These are phyloP conservation scores for Dicorynia guianensis DNA, from an alignment of 306 rosid species.

Conservation along the genomic window DNA sequence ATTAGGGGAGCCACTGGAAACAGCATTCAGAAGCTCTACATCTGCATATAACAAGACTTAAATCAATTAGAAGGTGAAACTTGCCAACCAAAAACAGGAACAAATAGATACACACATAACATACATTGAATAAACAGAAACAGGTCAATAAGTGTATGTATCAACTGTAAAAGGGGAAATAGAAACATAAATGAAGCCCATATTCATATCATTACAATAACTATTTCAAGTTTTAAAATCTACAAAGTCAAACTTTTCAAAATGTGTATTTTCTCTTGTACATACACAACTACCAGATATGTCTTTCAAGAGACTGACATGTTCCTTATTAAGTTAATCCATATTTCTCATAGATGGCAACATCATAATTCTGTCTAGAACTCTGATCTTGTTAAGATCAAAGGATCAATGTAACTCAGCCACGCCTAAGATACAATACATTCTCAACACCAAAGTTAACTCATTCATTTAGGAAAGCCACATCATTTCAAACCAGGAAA, in stretches of 20 bases:
- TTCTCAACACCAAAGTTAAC: constrained; percentile 30
- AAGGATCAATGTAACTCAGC: constrained; percentile 15
- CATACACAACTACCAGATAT: not conserved
- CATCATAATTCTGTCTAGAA: constrained; percentile 14
- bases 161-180: constrained; percentile 23
- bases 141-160: constrained; percentile 16
- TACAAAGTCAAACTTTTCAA: constrained; percentile 19
- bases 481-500: constrained; percentile 29
- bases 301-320: constrained; percentile 7
- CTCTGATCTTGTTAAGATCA: constrained; percentile 10
- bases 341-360: not conserved
- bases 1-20: constrained; percentile 78
- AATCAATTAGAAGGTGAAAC: constrained; percentile 45
- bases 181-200: constrained; percentile 24
- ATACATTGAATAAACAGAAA: constrained; percentile 13
- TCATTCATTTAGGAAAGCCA: constrained; percentile 20
- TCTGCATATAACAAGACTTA: constrained; percentile 61
- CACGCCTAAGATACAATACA: constrained; percentile 31
- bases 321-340: not conserved
- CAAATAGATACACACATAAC: constrained; percentile 30
- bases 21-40: constrained; percentile 73
- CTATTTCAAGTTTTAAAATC: constrained; percentile 6
- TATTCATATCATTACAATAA: constrained; percentile 8
- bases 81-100: constrained; percentile 32
- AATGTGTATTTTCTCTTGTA: constrained; percentile 18